These are phyloP conservation scores for Cercis canadensis DNA, from an alignment of 306 rosid genomes.

Conservation along the genomic window DNA sequence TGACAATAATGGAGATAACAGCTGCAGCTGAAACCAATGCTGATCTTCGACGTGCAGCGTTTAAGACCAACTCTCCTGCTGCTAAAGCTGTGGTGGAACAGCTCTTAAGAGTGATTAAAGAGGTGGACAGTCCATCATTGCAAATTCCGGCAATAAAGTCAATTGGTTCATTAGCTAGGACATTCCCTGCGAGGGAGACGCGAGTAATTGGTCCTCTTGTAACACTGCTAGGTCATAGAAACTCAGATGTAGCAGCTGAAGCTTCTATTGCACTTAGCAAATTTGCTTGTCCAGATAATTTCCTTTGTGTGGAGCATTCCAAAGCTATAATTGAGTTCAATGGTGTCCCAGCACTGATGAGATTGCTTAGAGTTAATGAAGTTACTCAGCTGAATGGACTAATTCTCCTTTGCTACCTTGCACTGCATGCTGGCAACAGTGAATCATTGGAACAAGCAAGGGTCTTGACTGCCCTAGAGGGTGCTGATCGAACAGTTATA, in stretches of 20 bases:
- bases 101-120: slow-evolving; percentile 66
- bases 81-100: slow-evolving; percentile 86
- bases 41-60: slow-evolving; percentile 71
- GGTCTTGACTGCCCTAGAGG: slow-evolving; percentile 72
- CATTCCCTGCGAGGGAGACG: slow-evolving; percentile 87
- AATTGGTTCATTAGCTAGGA: slow-evolving; percentile 81
- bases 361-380: slow-evolving; percentile 63
- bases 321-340: slow-evolving; percentile 69
- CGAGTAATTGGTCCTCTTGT: slow-evolving; percentile 71
- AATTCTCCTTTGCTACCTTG: slow-evolving; percentile 79
- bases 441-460: slow-evolving; percentile 66
- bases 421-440: slow-evolving; percentile 73
- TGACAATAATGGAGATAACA: slow-evolving; percentile 75
- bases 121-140: slow-evolving; percentile 56
- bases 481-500: slow-evolving; percentile 59
- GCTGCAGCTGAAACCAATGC: slow-evolving; percentile 72
- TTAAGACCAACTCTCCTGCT: slow-evolving; percentile 72
- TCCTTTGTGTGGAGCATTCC: slow-evolving; percentile 70
- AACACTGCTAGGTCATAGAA: slow-evolving; percentile 54
- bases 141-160: slow-evolving; percentile 67
- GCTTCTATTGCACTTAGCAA: slow-evolving; percentile 70
- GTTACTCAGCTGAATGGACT: slow-evolving; percentile 54
- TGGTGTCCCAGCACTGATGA: slow-evolving; percentile 62
- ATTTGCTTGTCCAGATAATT: slow-evolving; percentile 72
- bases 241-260: slow-evolving; percentile 60